Conservation (phyloP, 1,139 yeast species). For the Yamadazyma taylorii region DNA sequence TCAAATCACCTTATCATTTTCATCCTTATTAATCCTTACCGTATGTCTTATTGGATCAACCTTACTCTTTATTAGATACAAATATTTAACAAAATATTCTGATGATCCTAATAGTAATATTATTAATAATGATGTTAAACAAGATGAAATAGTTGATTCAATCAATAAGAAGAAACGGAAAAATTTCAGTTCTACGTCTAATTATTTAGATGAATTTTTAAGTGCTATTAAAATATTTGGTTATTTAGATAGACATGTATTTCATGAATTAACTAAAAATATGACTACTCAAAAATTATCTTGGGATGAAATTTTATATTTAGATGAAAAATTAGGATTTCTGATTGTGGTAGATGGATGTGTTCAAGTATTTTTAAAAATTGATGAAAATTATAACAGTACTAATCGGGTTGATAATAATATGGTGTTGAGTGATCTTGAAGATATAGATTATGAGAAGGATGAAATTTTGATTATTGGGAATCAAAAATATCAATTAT, state of each 20-base stretch:
- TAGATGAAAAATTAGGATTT: constrained; percentile 80
- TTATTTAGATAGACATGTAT: constrained; percentile 83
- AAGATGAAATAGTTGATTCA: constrained; percentile 27
- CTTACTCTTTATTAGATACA: constrained; percentile 39
- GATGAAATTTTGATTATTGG: constrained; percentile 48
- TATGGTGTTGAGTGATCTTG: constrained; percentile 12
- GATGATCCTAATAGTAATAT: constrained; percentile 17
- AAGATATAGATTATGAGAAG: constrained; percentile 28
- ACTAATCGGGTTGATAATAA: neutral
- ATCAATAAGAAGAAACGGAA: constrained; percentile 31
- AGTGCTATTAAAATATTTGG: constrained; percentile 94
- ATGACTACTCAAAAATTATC: constrained; percentile 87
- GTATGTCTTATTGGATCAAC: constrained; percentile 20
- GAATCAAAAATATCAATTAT: constrained; percentile 63
- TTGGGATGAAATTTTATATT: constrained; percentile 69
- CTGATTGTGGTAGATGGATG: constrained; percentile 94
- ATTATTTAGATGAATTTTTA: constrained; percentile 83
- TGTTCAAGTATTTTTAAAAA: constrained; percentile 72
- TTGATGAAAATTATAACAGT: constrained; percentile 26
- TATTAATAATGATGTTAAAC: constrained; percentile 16
- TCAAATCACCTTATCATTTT: constrained; percentile 36
- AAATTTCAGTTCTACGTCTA: constrained; percentile 24
- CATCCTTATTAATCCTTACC: constrained; percentile 28
- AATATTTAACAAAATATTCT: constrained; percentile 39
- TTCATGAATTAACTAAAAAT: constrained; percentile 87